phyloP scores from a whole-genome alignment of 495 filamentous ascomycete species.

The Evernia prunastri region DNA sequence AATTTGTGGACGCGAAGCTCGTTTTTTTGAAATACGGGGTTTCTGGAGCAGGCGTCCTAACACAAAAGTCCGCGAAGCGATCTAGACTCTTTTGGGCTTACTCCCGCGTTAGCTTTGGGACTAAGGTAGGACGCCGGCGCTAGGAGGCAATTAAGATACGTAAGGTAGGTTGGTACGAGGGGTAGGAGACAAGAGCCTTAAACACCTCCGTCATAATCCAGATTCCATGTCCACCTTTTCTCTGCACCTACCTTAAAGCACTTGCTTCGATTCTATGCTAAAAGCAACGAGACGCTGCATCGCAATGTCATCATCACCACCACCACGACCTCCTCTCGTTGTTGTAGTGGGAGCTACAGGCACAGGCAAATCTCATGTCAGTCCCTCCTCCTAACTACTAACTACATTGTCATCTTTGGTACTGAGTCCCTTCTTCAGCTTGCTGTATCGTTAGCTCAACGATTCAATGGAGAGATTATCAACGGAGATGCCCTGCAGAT shows the following conservation, averaged over 20 bases:
- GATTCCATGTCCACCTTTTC: not conserved
- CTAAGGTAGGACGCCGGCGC: no score
- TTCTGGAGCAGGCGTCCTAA: no score
- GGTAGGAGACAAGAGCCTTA: no score
- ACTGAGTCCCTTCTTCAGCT: constrained; percentile 51
- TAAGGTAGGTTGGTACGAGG: no score
- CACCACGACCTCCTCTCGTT: constrained; percentile 54
- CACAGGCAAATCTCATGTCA: constrained; percentile 95
- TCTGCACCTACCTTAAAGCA: no score
- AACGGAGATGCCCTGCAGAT: constrained; percentile 99
- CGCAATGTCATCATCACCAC: constrained; percentile 11
- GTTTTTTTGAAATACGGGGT: no score
- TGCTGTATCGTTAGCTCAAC: constrained; percentile 77
- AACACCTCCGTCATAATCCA: no score
- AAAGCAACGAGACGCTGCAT: not conserved
- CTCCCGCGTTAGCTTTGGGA: no score
- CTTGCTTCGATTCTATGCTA: not conserved
- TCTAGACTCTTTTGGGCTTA: no score
- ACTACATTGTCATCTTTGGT: not conserved
- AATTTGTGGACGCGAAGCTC: no score
- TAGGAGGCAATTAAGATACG: no score
- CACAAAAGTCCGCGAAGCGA: no score
- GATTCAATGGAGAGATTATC: constrained; percentile 89
- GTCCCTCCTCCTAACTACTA: constrained; percentile 20
- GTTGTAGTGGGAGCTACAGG: constrained; percentile 88